phyloP scores from a whole-genome alignment of 352 stramenopile species.

The Globisporangium iwayamae region DNA sequence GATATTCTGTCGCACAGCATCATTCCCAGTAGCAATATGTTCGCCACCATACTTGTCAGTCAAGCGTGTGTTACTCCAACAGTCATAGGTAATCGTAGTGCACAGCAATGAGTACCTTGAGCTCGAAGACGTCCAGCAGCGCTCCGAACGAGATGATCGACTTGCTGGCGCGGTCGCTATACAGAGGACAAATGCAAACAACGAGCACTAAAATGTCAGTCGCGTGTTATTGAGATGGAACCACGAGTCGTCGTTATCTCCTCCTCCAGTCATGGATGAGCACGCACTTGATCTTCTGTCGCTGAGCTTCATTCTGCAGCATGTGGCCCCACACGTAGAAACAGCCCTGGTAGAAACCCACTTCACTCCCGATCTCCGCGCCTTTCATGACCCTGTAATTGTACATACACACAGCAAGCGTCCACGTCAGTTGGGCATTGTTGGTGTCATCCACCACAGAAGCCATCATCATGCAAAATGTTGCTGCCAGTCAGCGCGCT shows the following conservation, averaged over 20 bases:
- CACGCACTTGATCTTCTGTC: conserved; percentile 43
- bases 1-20: conserved; percentile 43
- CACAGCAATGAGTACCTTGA: conserved; percentile 42
- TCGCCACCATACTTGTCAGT: background rate
- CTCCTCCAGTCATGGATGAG: background rate
- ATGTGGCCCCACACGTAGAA: conserved; percentile 66
- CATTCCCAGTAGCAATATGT: background rate
- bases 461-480: background rate
- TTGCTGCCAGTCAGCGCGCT: background rate
- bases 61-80: background rate
- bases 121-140: conserved; percentile 51
- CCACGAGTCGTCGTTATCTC: background rate
- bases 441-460: background rate
- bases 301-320: conserved; percentile 32
- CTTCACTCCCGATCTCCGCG: conserved; percentile 75
- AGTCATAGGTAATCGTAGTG: no score
- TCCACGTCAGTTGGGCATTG: background rate
- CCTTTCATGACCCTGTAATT: conserved; percentile 60
- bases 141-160: conserved; percentile 53
- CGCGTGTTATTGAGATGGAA: background rate
- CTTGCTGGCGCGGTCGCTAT: conserved; percentile 51
- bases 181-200: background rate
- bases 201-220: conserved; percentile 1
- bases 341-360: conserved; percentile 82
- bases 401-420: conserved; percentile 1